Conservation (phyloP, 2,329 filamentous ascomycete genomes). For the Talaromyces sp. region DNA sequence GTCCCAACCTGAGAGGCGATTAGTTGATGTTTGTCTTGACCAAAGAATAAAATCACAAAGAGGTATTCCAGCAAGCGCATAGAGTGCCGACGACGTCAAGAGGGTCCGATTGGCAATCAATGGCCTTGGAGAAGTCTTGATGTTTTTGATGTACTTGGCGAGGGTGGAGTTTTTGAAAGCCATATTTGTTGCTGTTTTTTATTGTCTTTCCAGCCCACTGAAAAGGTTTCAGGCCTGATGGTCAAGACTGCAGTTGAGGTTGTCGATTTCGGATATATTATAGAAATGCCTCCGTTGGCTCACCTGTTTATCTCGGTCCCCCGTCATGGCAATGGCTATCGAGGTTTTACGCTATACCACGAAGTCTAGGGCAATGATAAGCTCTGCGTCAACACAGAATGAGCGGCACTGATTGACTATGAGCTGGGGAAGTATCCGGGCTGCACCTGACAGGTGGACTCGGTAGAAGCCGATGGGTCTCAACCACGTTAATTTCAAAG, state of each 20-base stretch:
- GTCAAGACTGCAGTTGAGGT: background rate
- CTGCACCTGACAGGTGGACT: background rate
- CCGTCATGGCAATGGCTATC: no score
- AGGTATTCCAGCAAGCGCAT: slow-evolving; percentile 6
- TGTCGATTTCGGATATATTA: background rate
- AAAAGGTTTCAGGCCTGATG: background rate
- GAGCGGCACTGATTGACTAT: background rate
- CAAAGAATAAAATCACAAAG: background rate
- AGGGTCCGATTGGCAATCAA: slow-evolving; percentile 4
- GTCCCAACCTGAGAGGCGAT: slow-evolving; percentile 6
- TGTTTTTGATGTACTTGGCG: slow-evolving; percentile 5
- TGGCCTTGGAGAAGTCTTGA: slow-evolving; percentile 4
- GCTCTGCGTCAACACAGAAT: background rate
- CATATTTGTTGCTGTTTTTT: background rate
- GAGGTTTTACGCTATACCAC: no score
- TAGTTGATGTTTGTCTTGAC: background rate
- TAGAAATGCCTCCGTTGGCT: background rate
- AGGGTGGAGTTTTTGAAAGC: slow-evolving; percentile 6
- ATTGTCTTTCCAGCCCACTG: background rate
- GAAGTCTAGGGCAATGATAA: background rate
- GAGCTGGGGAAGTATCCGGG: background rate
- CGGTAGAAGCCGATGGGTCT: slow-evolving; percentile 3
- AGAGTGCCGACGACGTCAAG: slow-evolving; percentile 2
- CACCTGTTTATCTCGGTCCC: background rate
- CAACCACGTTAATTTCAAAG: no score